Evolutionary conservation across 2,329 filamentous ascomycete species (phyloP), one percentile per base, ranked within the genome.

Genomic region (Diaporthe aspalathi): DNA sequence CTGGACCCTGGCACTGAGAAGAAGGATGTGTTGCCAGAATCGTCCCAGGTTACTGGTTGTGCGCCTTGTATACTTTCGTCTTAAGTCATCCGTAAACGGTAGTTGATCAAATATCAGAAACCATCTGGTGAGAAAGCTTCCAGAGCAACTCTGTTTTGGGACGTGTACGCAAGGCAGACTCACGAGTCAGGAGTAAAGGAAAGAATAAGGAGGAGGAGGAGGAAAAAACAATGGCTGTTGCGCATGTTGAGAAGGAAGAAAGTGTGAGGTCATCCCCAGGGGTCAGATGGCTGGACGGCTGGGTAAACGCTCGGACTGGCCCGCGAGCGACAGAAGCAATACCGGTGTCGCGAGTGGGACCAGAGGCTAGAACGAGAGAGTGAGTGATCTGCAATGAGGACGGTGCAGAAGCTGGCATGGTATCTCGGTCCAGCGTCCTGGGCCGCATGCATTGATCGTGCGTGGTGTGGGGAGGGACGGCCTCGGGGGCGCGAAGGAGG

Each of bases 41-140:
- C 60, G 29, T 63, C 60, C 60, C 60, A 63, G 49, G 43, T 63
- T 22, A 29, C 20, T 12, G 27, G 29, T 29, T 69, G 54, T 45
- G 40, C 49, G 20, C 52, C 24, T 54, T n/a, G 32, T 47, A 22
- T 24, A 43, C 35, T 68, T 38, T 68, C 43, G 69, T 57, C 24
- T 16, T 4, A 54, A 49, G 60, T 38, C 29, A 49, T 63, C 60
- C 60, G 20, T 49, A 63, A 63, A 49, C 11, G 60, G 60, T 14
- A 63, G 60, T 63, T 32, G 60, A 63, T 63, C 57, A 63, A 24
- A 63, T 49, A 63, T 63, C 43, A 49, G 60, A 63, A 63, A 63
- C 60, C 60, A 32, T 63, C 27, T 49, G 27, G 27, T 63, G 60
- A 45, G 29, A 47, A 35, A 12, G 45, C 29, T 22, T 38, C 9